Percentiles rank a stretch among this genome's conserved stretches.
phyloP scores from a whole-genome alignment of 208 protist species.

The Acanthamoeba castellanii region DNA sequence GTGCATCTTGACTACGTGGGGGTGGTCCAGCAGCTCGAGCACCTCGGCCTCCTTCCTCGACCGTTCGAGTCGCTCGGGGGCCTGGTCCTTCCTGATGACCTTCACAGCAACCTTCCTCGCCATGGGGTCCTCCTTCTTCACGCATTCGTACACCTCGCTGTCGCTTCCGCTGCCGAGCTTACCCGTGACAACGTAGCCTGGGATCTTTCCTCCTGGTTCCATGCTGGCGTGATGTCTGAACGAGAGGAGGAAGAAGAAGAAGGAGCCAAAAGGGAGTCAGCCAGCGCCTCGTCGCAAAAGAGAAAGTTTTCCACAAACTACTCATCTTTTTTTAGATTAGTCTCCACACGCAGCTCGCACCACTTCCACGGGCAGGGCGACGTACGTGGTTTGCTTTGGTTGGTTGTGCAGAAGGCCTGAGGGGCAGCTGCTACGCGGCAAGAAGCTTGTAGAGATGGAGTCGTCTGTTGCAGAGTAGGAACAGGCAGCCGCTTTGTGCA shows the following conservation, averaged over 20 bases:
- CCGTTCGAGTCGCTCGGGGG: slow-evolving; percentile 14
- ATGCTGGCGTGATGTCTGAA: background rate
- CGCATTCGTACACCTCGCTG: slow-evolving; percentile 21
- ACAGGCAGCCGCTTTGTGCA: too few species aligned
- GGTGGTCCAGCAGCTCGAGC: background rate
- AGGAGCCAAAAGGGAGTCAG: background rate
- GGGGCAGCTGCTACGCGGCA: too few species aligned
- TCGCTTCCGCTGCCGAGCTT: slow-evolving; percentile 19
- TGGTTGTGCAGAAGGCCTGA: too few species aligned
- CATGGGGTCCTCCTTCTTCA: background rate
- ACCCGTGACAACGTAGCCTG: background rate
- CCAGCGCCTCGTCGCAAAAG: background rate
- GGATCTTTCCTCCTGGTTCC: background rate
- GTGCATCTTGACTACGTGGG: slow-evolving; percentile 10
- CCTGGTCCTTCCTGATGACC: slow-evolving; percentile 23
- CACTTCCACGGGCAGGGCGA: too few species aligned
- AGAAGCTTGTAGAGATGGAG: too few species aligned
- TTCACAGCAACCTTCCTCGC: slow-evolving; percentile 39
- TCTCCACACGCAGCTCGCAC: too few species aligned
- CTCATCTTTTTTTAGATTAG: too few species aligned
- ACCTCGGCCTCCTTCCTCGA: slow-evolving; percentile 4
- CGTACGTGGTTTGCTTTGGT: too few species aligned
- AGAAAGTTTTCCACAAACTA: too few species aligned
- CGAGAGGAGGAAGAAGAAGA: background rate
- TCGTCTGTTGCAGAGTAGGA: too few species aligned